A percentile compares a stretch with the other conserved stretches of the same genome.
These are phyloP conservation scores for Chrysoporthe austroafricana DNA, from an alignment of 2,329 filamentous ascomycete genomes.

Conservation along the genomic window DNA sequence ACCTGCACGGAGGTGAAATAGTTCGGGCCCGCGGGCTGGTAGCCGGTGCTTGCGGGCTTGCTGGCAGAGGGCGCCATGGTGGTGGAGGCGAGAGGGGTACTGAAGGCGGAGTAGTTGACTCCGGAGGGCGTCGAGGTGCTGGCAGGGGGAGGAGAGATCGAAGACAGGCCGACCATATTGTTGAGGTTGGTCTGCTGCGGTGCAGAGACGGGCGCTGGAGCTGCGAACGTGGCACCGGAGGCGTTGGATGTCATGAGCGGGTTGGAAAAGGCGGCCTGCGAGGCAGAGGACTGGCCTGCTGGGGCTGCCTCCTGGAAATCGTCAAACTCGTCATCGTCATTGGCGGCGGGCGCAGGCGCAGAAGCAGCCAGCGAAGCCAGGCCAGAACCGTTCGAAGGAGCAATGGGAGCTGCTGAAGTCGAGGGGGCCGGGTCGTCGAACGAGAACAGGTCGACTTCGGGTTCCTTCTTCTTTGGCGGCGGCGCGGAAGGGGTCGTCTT, in stretches of 20 bases:
- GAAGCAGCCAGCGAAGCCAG: conserved; percentile 50
- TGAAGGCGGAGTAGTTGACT: conserved; percentile 68
- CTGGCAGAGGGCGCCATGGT: conserved; percentile 41
- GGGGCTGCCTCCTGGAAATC: conserved; percentile 91
- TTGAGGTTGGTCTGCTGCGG: conserved; percentile 79
- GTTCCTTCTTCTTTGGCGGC: conserved; percentile 78
- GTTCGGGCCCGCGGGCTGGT: conserved; percentile 82
- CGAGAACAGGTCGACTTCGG: conserved; percentile 90
- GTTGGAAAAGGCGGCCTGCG: conserved; percentile 41
- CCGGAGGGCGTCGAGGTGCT: conserved; percentile 57
- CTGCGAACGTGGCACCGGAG: conserved; percentile 70
- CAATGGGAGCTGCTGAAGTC: conserved; percentile 48
- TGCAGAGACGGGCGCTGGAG: conserved; percentile 83
- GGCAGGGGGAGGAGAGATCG: conserved; percentile 75
- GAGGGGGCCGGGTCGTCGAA: conserved; percentile 77
- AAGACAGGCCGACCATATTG: conserved; percentile 78
- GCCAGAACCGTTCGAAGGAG: conserved; percentile 51
- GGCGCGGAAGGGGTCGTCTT: conserved; percentile 63
- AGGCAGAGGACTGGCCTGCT: conserved; percentile 48
- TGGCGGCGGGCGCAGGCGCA: conserved; percentile 43
- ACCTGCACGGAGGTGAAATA: conserved; percentile 84
- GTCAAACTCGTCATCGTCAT: conserved; percentile 92
- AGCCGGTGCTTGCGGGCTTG: conserved; percentile 63
- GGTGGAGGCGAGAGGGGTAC: conserved; percentile 47
- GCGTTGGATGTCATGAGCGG: conserved; percentile 56